These are phyloP conservation scores for Aschersonia sp. DNA, from an alignment of 2,329 filamentous ascomycete species.

Conservation along the genomic window DNA sequence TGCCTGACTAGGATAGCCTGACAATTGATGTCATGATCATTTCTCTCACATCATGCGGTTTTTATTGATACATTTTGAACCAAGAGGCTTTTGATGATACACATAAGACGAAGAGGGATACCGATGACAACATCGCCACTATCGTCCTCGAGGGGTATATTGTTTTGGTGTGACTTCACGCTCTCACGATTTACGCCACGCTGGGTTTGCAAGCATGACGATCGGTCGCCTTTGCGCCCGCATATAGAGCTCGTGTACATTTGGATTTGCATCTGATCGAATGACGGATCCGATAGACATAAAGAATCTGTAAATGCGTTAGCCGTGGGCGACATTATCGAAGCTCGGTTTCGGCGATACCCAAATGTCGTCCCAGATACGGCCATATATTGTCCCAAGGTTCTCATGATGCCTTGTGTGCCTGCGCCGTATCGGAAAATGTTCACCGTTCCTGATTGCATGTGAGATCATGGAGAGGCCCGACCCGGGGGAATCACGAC, in stretches of 20 bases:
- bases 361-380: constrained; percentile 92
- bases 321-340: constrained; percentile 5
- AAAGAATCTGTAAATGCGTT: constrained; percentile 53
- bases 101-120: too few relatives aligned
- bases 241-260: constrained; percentile 60
- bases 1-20: too few relatives aligned
- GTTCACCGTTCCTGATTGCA: constrained; percentile 62
- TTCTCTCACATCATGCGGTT: too few relatives aligned
- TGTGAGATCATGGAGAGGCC: background rate
- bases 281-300: constrained; percentile 98
- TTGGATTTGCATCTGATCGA: constrained; percentile 72
- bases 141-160: too few relatives aligned
- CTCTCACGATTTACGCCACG: constrained; percentile 15
- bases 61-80: too few relatives aligned
- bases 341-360: constrained; percentile 29
- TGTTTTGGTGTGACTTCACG: background rate
- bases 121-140: too few relatives aligned
- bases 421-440: constrained; percentile 93
- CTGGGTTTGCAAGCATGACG: constrained; percentile 32
- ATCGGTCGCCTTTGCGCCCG: constrained; percentile 61
- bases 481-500: background rate
- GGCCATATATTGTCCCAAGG: constrained; percentile 90
- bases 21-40: too few relatives aligned
- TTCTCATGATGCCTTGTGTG: constrained; percentile 84
- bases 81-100: too few relatives aligned